These are phyloP conservation scores for Polyplosphaeria fusca DNA, from an alignment of 495 filamentous ascomycete genomes.

Conservation along the genomic window DNA sequence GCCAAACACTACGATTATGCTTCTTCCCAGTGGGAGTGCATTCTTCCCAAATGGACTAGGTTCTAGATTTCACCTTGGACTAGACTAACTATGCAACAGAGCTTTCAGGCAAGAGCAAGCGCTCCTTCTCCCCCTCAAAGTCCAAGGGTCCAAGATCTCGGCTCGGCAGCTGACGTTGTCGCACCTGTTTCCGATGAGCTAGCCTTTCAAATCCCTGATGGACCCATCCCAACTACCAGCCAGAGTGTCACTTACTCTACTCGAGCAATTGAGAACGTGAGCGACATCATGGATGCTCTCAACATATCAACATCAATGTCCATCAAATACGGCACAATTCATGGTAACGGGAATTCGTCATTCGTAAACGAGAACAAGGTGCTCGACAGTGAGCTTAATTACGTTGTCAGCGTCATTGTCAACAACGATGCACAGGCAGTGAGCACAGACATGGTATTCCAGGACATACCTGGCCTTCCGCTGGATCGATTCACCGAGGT, in stretches of 20 bases:
- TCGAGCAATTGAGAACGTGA: slow-evolving; percentile 39
- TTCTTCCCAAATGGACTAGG: no score
- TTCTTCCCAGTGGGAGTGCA: no score
- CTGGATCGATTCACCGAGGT: slow-evolving; percentile 38
- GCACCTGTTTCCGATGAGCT: slow-evolving; percentile 5
- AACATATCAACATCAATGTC: slow-evolving; percentile 39
- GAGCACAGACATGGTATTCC: slow-evolving; percentile 34
- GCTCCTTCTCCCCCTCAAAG: slow-evolving; percentile 5
- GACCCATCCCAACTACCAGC: slow-evolving; percentile 21
- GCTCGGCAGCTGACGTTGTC: slow-evolving; percentile 8
- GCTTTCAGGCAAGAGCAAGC: not conserved
- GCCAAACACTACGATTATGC: no score
- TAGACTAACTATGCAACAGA: not conserved
- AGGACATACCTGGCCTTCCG: slow-evolving; percentile 34
- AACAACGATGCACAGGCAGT: slow-evolving; percentile 37
- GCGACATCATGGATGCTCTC: slow-evolving; percentile 41
- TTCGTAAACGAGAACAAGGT: slow-evolving; percentile 42
- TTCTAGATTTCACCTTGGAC: not conserved
- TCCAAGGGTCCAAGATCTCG: not conserved
- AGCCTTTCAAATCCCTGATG: slow-evolving; percentile 24
- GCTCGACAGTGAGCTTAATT: slow-evolving; percentile 42
- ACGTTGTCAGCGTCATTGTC: slow-evolving; percentile 42
- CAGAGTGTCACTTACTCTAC: slow-evolving; percentile 41
- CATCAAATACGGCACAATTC: slow-evolving; percentile 42
- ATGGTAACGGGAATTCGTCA: slow-evolving; percentile 39